phyloP scores from a whole-genome alignment of 176 grass and related monocot species.

The Rhynchospora tenuis region DNA sequence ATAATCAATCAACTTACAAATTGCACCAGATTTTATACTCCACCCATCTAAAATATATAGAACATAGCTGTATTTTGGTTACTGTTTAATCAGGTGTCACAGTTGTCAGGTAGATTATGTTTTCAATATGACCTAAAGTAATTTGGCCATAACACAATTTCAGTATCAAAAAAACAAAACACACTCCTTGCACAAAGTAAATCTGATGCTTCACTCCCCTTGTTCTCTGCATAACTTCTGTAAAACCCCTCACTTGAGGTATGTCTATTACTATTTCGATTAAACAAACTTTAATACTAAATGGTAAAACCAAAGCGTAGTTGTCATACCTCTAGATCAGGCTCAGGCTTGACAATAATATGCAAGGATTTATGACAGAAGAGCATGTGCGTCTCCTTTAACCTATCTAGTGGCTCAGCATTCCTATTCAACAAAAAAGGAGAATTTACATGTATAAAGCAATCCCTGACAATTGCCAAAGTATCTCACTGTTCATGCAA shows the following conservation, averaged over 20 bases:
- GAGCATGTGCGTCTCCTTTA: constrained; percentile 50
- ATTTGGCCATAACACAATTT: not conserved
- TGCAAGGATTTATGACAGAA: constrained; percentile 44
- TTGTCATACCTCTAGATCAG: constrained; percentile 47
- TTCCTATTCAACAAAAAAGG: constrained; percentile 40
- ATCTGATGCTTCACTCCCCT: not conserved
- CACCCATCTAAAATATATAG: no score
- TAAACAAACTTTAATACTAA: not conserved
- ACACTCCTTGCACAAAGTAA: not conserved
- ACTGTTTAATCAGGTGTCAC: no score
- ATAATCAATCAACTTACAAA: no score
- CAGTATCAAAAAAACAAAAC: not conserved
- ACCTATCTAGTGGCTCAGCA: constrained; percentile 59
- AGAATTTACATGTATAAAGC: not conserved
- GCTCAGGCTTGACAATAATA: constrained; percentile 33
- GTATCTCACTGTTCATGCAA: not conserved
- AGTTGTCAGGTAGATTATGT: no score
- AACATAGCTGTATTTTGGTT: no score
- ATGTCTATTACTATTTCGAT: not conserved
- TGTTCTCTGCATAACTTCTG: not conserved
- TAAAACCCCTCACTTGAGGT: not conserved
- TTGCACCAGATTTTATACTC: no score
- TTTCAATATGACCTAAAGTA: no score
- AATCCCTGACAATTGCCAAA: not conserved
- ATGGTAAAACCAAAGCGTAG: not conserved